phyloP scores from a whole-genome alignment of 805 yeast genomes.

The Candida succiphila region DNA sequence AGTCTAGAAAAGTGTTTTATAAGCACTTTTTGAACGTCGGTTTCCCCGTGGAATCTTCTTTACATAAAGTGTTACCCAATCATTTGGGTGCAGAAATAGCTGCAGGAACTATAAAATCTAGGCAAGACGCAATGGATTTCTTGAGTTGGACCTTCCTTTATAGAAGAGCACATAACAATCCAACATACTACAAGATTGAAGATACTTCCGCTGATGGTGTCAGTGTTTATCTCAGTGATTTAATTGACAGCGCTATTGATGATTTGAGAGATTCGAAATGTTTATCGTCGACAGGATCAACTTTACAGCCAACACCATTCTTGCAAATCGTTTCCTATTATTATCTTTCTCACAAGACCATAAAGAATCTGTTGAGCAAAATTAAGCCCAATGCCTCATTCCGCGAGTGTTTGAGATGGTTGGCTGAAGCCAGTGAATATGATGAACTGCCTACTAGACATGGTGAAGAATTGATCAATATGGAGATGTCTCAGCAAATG shows the following conservation, averaged over 20 bases:
- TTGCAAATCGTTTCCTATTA: slow-evolving; percentile 83
- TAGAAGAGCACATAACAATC: slow-evolving; percentile 68
- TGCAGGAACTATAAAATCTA: slow-evolving; percentile 51
- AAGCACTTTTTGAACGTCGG: slow-evolving; percentile 73
- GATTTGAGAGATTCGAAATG: slow-evolving; percentile 69
- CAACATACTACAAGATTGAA: slow-evolving; percentile 66
- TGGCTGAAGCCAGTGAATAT: slow-evolving; percentile 62
- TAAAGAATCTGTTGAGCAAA: slow-evolving; percentile 54
- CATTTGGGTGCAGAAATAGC: slow-evolving; percentile 78
- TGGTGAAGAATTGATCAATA: slow-evolving; percentile 81
- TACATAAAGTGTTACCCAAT: slow-evolving; percentile 68
- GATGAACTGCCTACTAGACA: slow-evolving; percentile 87
- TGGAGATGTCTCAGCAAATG: slow-evolving; percentile 70
- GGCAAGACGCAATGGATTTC: slow-evolving; percentile 68
- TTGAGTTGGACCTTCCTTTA: slow-evolving; percentile 69
- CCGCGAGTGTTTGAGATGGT: slow-evolving; percentile 51
- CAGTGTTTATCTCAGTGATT: slow-evolving; percentile 43
- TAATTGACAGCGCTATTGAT: slow-evolving; percentile 61
- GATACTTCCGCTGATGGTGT: slow-evolving; percentile 49
- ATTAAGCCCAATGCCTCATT: slow-evolving; percentile 36
- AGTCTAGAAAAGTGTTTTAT: slow-evolving; percentile 63
- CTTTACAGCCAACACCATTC: slow-evolving; percentile 62
- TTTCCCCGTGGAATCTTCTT: slow-evolving; percentile 73
- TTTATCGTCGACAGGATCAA: slow-evolving; percentile 41
- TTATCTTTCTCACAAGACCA: slow-evolving; percentile 84